Base-by-base conservation (phyloP, 345 rosid species). In the Populus alba region DNA sequence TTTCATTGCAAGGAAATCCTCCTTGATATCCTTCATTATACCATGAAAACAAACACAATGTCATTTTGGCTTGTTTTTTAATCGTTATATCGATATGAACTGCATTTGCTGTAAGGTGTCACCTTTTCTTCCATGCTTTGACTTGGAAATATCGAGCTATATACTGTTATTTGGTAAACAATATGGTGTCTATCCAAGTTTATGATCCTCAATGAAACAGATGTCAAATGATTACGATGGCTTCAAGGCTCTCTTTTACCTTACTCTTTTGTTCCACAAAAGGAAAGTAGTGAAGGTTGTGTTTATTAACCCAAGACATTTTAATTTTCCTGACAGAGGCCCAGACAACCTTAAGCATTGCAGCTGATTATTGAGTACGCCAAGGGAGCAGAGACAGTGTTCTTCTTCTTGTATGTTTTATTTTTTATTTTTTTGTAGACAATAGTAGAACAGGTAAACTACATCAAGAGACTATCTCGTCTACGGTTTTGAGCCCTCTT, bases 351-450 rank as follows among this genome's bases (percentile, higher is more conserved):
- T 51, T 51, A 17, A 1, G 22, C 59, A 51, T 51, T 18, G 59
- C n/a, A 51, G 59, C 22, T 18, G 59, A 51, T 51, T 51, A 18
- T 51, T 51, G 23, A 18, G 23, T 0, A 6, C n/a, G 59, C 59
- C 59, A 5, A 18, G n/a, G 8, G 22, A 6, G n/a, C n/a, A 18
- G 9, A 2, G 59, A 20, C 59, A 0, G 57, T 51, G 59, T 18
- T 51, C 22, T 45, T 45, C 47, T 51, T 33, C 35, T 33, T 33
- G 35, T 33, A 4, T 4, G 37, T 33, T 33, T 31, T 31, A 2
- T 31, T 13, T 15, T 47, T 4, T 12, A 0, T 1, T 7, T 17
- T 7, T 1, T 18, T 0, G 22, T 3, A 18, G n/a, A 7, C 2
- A 0, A 18, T 16, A 16, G 22, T 0, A 51, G 57, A 51, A 51